Percentiles rank a stretch among this genome's conserved stretches.
phyloP scores from a whole-genome alignment of 164 flowering plant species.

The Echeveria elegans region DNA sequence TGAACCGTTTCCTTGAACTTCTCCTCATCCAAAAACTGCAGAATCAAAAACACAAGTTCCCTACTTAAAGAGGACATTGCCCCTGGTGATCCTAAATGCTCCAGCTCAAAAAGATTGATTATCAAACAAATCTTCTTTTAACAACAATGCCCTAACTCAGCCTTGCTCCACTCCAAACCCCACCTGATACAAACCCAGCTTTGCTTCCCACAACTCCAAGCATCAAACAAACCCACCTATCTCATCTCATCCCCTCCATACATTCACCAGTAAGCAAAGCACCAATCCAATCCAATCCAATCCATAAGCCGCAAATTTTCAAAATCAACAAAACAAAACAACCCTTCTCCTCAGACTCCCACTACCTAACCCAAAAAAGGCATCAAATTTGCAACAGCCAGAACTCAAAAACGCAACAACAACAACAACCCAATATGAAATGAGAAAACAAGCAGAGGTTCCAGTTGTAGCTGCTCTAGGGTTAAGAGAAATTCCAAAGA shows the following conservation, averaged over 20 bases:
- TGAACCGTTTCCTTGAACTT: constrained; percentile 8
- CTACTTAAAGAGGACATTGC: constrained; percentile 7
- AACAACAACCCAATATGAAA: not conserved
- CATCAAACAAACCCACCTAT: not conserved
- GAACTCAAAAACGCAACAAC: not conserved
- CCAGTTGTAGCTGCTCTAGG: no score
- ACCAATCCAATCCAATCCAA: no score
- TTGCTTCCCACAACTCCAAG: not conserved
- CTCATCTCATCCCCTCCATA: not conserved
- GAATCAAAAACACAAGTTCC: constrained; percentile 2
- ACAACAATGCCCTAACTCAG: constrained; percentile 4
- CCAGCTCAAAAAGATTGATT: not conserved
- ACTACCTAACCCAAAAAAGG: not conserved
- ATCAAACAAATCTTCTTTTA: not conserved
- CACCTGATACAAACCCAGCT: not conserved
- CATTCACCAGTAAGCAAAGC: not conserved
- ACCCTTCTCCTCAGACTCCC: not conserved
- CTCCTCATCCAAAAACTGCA: constrained; percentile 8
- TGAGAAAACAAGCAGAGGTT: no score
- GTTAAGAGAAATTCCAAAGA: not conserved
- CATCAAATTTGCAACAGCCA: not conserved
- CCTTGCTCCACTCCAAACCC: not conserved
- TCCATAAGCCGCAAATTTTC: not conserved
- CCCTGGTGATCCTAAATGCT: constrained; percentile 5
- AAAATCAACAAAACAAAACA: not conserved